Conservation (phyloP, 306 rosid genomes). For the Adenanthera pavonina region DNA sequence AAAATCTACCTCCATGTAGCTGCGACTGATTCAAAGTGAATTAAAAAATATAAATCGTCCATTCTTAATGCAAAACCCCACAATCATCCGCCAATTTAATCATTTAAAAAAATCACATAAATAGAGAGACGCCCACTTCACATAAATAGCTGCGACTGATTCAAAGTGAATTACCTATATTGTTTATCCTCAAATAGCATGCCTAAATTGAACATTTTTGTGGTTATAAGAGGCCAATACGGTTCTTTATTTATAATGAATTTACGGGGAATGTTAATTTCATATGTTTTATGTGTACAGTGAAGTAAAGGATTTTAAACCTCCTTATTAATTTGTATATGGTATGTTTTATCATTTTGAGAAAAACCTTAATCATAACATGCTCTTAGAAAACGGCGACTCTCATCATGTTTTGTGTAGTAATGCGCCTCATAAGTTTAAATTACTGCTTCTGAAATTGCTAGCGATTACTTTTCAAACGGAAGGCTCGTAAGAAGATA, state of each 20-base stretch:
- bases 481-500: conserved; percentile 25
- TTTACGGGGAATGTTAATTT: conserved; percentile 21
- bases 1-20: conserved; percentile 43
- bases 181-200: conserved; percentile 14
- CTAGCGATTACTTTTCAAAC: background rate
- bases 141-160: too few species aligned
- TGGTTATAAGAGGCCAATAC: conserved; percentile 3
- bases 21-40: conserved; percentile 39
- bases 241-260: background rate
- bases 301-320: background rate
- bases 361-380: background rate
- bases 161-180: background rate
- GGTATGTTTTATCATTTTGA: background rate
- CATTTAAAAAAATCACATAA: conserved; percentile 11
- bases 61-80: conserved; percentile 12
- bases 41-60: conserved; percentile 17
- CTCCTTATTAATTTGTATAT: background rate
- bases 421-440: background rate
- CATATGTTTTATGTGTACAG: background rate
- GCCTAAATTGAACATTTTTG: conserved; percentile 25
- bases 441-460: background rate
- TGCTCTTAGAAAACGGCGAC: conserved; percentile 34
- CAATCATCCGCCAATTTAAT: background rate
- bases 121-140: background rate
- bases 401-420: background rate